Percentiles rank a stretch among this genome's conserved stretches.
These are phyloP conservation scores for Microstroma glucosiphilum DNA, from an alignment of 1,284 basidiomycete species.

Conservation along the genomic window DNA sequence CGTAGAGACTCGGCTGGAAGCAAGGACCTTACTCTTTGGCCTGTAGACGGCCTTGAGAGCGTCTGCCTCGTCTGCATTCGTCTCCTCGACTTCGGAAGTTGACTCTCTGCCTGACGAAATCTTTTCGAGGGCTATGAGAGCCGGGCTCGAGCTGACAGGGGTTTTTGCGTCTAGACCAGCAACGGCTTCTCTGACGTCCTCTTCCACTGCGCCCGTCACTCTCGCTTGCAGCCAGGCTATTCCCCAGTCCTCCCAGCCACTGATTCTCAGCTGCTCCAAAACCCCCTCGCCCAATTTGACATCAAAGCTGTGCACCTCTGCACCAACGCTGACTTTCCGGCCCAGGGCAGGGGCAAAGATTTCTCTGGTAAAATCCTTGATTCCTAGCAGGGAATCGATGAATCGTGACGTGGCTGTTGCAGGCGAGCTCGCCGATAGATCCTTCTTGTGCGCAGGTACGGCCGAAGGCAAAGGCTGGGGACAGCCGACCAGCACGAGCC, in stretches of 20 bases:
- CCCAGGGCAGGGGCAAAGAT: constrained; percentile 71
- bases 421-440: neutral
- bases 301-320: constrained; percentile 89
- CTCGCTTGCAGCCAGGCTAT: neutral
- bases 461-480: neutral
- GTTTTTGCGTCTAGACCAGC: neutral
- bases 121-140: neutral
- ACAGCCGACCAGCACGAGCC: constrained; percentile 43
- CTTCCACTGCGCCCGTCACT: neutral
- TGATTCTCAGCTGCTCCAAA: constrained; percentile 73
- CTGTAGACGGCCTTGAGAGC: neutral
- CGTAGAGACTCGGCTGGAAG: too few relatives aligned
- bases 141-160: neutral
- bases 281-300: constrained; percentile 86
- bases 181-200: neutral
- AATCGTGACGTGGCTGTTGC: neutral
- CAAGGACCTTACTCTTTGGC: neutral
- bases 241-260: constrained; percentile 85
- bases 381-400: constrained; percentile 6
- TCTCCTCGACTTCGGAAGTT: neutral
- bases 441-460: too few relatives aligned
- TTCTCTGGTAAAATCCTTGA: constrained; percentile 69
- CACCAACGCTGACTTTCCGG: constrained; percentile 79
- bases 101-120: neutral
- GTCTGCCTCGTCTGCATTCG: neutral